Conservation (phyloP, 495 filamentous ascomycete species). For the Penicillium turbatum region DNA sequence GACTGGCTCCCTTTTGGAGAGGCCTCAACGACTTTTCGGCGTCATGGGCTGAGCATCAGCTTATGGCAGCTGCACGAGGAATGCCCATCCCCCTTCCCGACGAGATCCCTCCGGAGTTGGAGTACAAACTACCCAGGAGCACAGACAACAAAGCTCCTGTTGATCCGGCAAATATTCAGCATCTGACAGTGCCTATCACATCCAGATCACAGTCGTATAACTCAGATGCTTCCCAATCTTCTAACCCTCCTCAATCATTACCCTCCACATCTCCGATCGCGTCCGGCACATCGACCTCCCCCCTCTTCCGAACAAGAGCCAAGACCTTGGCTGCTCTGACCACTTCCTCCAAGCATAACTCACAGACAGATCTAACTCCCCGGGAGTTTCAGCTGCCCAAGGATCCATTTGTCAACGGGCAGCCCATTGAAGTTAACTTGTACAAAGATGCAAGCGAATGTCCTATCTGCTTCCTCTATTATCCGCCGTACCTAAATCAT, state of each 20-base stretch:
- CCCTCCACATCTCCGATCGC: constrained; percentile 48
- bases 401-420: constrained; percentile 87
- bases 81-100: constrained; percentile 80
- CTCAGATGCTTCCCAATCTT: constrained; percentile 57
- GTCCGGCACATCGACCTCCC: constrained; percentile 57
- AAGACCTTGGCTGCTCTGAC: constrained; percentile 86
- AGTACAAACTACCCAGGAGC: constrained; percentile 42
- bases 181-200: constrained; percentile 71
- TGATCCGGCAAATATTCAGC: constrained; percentile 51
- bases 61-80: constrained; percentile 85
- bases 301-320: constrained; percentile 62
- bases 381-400: constrained; percentile 76
- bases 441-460: constrained; percentile 91
- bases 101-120: constrained; percentile 67
- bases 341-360: constrained; percentile 59
- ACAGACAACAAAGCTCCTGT: constrained; percentile 39
- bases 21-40: constrained; percentile 85
- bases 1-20: constrained; percentile 91
- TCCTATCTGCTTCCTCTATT: constrained; percentile 94
- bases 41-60: constrained; percentile 88
- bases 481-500: constrained; percentile 92
- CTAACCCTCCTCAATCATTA: constrained; percentile 47
- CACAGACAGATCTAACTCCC: constrained; percentile 64
- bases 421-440: constrained; percentile 82
- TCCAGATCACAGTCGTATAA: constrained; percentile 69